These are phyloP conservation scores for Aspergillus ochraceoroseus DNA, from an alignment of 2,329 filamentous ascomycete species.

Conservation along the genomic window DNA sequence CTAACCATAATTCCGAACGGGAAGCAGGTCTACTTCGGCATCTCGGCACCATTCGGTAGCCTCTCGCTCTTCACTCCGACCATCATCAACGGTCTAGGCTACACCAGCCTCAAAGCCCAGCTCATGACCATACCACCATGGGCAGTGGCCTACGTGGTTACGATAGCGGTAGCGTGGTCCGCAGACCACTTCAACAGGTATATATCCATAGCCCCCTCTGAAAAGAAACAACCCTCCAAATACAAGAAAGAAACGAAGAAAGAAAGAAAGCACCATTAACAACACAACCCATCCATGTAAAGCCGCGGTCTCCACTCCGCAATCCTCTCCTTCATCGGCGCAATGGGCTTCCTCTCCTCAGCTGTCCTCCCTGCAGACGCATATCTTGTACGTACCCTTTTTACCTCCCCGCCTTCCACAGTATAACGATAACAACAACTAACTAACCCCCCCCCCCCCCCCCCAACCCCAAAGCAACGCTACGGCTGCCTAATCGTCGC, in stretches of 20 bases:
- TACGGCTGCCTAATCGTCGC: constrained; percentile 68
- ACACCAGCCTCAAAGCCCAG: constrained; percentile 56
- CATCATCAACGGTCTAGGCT: constrained; percentile 57
- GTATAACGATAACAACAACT: no score
- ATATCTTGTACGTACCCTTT: constrained; percentile 43
- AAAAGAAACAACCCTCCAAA: neutral
- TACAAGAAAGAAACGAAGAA: no score
- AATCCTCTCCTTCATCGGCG: constrained; percentile 48
- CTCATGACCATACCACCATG: constrained; percentile 64
- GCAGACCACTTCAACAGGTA: constrained; percentile 51
- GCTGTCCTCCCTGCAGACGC: constrained; percentile 58
- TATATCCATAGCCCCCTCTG: neutral
- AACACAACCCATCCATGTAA: constrained; percentile 16
- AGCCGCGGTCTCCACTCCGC: constrained; percentile 51
- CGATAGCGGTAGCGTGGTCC: constrained; percentile 52
- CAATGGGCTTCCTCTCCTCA: constrained; percentile 57
- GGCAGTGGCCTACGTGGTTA: constrained; percentile 55
- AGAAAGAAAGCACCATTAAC: constrained; percentile 25
- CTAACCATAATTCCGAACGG: no score
- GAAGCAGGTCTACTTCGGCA: constrained; percentile 51
- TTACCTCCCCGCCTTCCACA: neutral
- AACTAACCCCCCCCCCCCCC: neutral
- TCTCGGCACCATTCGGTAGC: constrained; percentile 54
- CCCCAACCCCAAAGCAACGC: constrained; percentile 42
- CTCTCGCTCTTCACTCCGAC: constrained; percentile 60